These are phyloP conservation scores for Aspergillus awamori DNA, from an alignment of 2,329 filamentous ascomycete genomes.

Conservation along the genomic window DNA sequence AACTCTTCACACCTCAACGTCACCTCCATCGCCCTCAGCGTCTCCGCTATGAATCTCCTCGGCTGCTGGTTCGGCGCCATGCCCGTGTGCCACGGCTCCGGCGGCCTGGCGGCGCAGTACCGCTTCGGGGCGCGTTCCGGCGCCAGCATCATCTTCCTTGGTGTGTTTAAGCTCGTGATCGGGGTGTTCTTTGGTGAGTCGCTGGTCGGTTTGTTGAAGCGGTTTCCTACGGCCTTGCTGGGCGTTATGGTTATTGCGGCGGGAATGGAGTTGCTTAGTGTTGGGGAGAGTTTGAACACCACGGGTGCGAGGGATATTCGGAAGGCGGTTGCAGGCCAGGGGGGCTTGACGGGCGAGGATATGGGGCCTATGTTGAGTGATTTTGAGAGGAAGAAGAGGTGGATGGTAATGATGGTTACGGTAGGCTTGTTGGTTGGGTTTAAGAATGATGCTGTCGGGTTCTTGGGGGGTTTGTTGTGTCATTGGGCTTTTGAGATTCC, in stretches of 20 bases:
- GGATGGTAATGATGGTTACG: conserved; percentile 89
- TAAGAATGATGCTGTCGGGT: conserved; percentile 86
- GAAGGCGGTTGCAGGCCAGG: conserved; percentile 33
- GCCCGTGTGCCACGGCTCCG: conserved; percentile 93
- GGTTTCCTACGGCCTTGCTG: conserved; percentile 75
- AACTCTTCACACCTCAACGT: conserved; percentile 62
- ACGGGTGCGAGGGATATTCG: conserved; percentile 63
- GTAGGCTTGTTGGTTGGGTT: conserved; percentile 81
- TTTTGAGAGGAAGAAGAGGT: conserved; percentile 71
- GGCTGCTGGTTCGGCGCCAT: conserved; percentile 92
- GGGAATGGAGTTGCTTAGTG: conserved; percentile 82
- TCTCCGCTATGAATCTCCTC: conserved; percentile 79
- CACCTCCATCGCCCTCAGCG: conserved; percentile 77
- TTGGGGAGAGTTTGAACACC: conserved; percentile 82
- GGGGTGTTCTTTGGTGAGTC: conserved; percentile 75
- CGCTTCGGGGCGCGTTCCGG: conserved; percentile 90
- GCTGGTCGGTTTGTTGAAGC: conserved; percentile 69
- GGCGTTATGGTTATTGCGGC: conserved; percentile 89
- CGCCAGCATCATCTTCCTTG: conserved; percentile 78
- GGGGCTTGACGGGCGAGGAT: conserved; percentile 30
- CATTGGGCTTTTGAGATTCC: conserved; percentile 66
- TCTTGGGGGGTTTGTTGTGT: conserved; percentile 78
- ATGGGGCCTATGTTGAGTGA: conserved; percentile 55
- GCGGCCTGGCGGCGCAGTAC: conserved; percentile 86
- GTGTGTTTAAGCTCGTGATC: conserved; percentile 72